Base-by-base conservation (phyloP, 179 eudicot genomes). In the Carnegiea gigantea region DNA sequence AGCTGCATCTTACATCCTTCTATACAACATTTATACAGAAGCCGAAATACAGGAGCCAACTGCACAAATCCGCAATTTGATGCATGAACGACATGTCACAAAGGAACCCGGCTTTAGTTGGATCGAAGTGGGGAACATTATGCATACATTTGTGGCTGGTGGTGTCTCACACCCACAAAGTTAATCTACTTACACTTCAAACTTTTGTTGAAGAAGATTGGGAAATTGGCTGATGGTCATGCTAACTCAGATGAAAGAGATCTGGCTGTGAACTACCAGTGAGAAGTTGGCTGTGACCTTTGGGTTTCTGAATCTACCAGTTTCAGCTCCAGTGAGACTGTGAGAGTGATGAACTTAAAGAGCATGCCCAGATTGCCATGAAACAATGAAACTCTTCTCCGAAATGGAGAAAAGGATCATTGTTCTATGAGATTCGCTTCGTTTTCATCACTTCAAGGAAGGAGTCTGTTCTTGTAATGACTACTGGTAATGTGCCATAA, bases 1-100 rank as follows among this genome's bases (percentile, higher is more conserved):
- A n/a, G 68, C 68, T 62, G 11, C 68, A n/a, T 23, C 68, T 62
- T 62, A 62, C 68, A 62, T 62, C 68, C 68, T 62, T 26, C 28
- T 62, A 2, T 62, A 11, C 68, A 62, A 62, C 68, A 62, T 62
- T 17, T 62, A 62, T 8, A 62, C 11, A 21, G 68, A 62, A 21
- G 68, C 68, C 10, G 68, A 26, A 62, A 21, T n/a, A 21, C 68
- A 9, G 10, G 21, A 1, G 26, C 28, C 26, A 62, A 17, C 68
- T 62, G 68, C 10, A 62, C 28, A 62, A 62, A 23, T 62, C 12
- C 68, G 68, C 9, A 24, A 62, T 62, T 23, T 62, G 68, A 62
- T 62, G 26, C 68, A n/a, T 23, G 11, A 62, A 9, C 10, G 12
- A n/a, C 28, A 23, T 23, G 3, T 62, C 68, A 62, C 26, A 8